phyloP scores from a whole-genome alignment of 2,329 filamentous ascomycete species.

The Nakataea oryzae region DNA sequence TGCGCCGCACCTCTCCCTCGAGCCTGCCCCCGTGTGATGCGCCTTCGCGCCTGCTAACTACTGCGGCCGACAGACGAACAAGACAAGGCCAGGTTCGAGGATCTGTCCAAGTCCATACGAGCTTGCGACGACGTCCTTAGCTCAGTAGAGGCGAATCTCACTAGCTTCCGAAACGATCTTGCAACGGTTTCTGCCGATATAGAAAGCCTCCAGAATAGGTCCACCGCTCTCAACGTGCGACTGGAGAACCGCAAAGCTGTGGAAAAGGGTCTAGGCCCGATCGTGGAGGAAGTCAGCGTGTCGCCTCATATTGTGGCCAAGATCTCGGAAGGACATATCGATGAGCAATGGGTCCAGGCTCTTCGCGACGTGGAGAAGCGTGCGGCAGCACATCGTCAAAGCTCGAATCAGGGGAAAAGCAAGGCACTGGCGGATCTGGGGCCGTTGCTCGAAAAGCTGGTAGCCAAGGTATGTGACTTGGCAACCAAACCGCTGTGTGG shows the following conservation, averaged over 20 bases:
- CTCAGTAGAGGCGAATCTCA: constrained; percentile 86
- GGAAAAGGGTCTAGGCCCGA: constrained; percentile 75
- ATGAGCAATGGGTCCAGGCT: constrained; percentile 78
- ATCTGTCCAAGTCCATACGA: constrained; percentile 78
- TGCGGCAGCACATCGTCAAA: constrained; percentile 60
- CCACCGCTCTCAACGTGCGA: constrained; percentile 69
- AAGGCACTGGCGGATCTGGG: constrained; percentile 77
- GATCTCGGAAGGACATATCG: constrained; percentile 80
- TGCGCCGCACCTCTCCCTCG: constrained; percentile 29
- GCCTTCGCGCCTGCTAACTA: neutral
- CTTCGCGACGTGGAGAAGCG: constrained; percentile 77
- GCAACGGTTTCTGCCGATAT: constrained; percentile 91
- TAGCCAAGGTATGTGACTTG: constrained; percentile 59
- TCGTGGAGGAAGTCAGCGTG: constrained; percentile 86
- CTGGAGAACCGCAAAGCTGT: constrained; percentile 84
- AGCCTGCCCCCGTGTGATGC: neutral
- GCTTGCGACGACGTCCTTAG: constrained; percentile 89
- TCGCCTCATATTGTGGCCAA: constrained; percentile 74
- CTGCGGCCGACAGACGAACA: constrained; percentile 48
- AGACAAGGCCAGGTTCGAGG: constrained; percentile 78
- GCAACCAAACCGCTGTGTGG: too few relatives aligned
- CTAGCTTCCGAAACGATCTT: constrained; percentile 87
- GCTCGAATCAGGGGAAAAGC: constrained; percentile 38
- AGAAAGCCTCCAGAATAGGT: constrained; percentile 82
- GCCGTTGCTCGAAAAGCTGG: constrained; percentile 75